These are phyloP conservation scores for Eucalyptus pauciflora DNA, from an alignment of 345 rosid species.

Conservation along the genomic window DNA sequence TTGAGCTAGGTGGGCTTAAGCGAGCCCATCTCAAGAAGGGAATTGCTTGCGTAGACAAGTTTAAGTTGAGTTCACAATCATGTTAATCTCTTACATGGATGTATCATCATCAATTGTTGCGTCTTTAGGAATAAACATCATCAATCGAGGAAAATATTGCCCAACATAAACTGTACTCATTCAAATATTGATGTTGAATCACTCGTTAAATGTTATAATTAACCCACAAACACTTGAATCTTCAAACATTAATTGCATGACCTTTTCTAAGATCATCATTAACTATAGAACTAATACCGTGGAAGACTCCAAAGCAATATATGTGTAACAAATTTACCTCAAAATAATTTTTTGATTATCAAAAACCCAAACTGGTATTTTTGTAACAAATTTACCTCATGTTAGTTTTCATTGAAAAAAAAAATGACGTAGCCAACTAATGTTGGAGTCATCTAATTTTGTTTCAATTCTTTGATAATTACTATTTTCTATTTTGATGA, in stretches of 20 bases:
- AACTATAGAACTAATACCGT: not conserved
- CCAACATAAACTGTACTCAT: not conserved
- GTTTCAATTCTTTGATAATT: not conserved
- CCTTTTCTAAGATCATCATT: not conserved
- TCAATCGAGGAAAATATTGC: not conserved
- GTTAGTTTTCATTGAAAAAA: not conserved
- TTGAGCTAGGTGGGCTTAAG: not conserved
- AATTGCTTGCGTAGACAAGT: not conserved
- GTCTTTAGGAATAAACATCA: not conserved
- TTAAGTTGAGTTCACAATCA: not conserved
- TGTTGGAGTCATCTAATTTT: not conserved
- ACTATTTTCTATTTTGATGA: not conserved
- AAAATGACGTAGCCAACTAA: not conserved
- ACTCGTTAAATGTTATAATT: not conserved
- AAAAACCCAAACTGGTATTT: too few species aligned
- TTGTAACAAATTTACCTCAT: too few species aligned
- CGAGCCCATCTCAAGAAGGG: not conserved
- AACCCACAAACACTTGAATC: not conserved
- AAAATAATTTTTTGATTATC: too few species aligned
- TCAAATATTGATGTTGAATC: not conserved
- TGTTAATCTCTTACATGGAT: not conserved
- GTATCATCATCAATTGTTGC: not conserved
- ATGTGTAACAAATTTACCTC: too few species aligned
- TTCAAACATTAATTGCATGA: not conserved
- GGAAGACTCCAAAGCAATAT: too few species aligned